A percentile compares a stretch with the other conserved stretches of the same genome.
These are phyloP conservation scores for Gleditsia sinensis DNA, from an alignment of 306 rosid species.

Conservation along the genomic window DNA sequence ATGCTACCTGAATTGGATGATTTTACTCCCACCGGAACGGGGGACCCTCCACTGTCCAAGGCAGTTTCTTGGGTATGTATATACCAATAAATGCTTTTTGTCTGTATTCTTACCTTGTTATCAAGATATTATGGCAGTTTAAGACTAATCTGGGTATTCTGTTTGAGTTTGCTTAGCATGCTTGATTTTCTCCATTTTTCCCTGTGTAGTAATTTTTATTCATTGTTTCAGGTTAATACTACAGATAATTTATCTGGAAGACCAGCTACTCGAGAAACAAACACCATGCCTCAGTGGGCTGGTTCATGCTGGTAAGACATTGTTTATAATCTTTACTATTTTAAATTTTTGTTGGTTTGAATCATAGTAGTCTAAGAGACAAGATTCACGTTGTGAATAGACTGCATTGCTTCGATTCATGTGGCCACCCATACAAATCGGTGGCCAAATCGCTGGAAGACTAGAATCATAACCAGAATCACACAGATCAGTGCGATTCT, in stretches of 20 bases:
- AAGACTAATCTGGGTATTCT: slow-evolving; percentile 15
- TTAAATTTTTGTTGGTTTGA: background rate
- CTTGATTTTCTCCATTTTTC: slow-evolving; percentile 9
- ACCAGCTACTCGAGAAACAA: slow-evolving; percentile 88
- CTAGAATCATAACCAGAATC: too few relatives aligned
- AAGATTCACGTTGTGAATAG: too few relatives aligned
- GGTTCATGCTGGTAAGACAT: slow-evolving; percentile 94
- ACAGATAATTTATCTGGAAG: slow-evolving; percentile 75
- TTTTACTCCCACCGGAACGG: slow-evolving; percentile 94
- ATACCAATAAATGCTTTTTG: slow-evolving; percentile 10
- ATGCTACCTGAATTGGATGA: slow-evolving; percentile 92
- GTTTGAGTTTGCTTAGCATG: slow-evolving; percentile 13
- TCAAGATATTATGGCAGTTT: slow-evolving; percentile 22
- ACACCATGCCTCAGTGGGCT: slow-evolving; percentile 99
- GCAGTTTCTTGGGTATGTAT: slow-evolving; percentile 81
- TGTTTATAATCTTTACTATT: slow-evolving; percentile 27
- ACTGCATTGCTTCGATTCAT: too few relatives aligned
- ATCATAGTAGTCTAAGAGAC: too few relatives aligned
- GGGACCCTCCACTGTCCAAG: slow-evolving; percentile 93
- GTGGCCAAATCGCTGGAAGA: too few relatives aligned
- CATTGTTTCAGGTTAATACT: slow-evolving; percentile 59
- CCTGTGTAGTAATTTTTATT: background rate
- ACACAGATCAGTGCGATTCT: too few relatives aligned
- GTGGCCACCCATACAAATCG: too few relatives aligned
- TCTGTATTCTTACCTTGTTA: slow-evolving; percentile 7